Conservation (phyloP, 768 basidiomycete genomes). For the Lepiota venenata region DNA sequence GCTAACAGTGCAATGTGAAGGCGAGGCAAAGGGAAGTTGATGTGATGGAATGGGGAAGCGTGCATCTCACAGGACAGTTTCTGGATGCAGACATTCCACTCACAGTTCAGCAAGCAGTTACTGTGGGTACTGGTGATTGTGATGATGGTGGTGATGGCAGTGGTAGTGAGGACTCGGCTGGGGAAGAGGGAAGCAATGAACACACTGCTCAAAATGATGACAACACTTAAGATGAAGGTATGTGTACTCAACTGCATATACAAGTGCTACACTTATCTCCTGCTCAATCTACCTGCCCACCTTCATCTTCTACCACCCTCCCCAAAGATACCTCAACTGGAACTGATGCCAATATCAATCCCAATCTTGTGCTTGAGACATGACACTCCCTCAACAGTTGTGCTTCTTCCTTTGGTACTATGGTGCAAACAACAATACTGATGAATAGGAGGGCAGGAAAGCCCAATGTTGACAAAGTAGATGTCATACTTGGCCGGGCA, state of each 20-base stretch:
- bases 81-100: constrained; percentile 39
- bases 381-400: constrained; percentile 45
- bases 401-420: constrained; percentile 47
- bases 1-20: constrained; percentile 49
- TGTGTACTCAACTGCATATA: background rate
- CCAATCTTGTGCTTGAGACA: constrained; percentile 41
- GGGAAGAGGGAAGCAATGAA: too few species aligned
- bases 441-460: constrained; percentile 61
- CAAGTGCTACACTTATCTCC: background rate
- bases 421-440: constrained; percentile 29
- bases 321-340: background rate
- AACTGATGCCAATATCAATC: constrained; percentile 14
- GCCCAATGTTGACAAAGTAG: constrained; percentile 50
- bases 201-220: background rate
- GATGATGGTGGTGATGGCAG: constrained; percentile 8
- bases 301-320: constrained; percentile 2
- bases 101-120: constrained; percentile 17
- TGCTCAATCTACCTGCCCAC: background rate
- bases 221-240: background rate
- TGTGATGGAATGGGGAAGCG: constrained; percentile 66
- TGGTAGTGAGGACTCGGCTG: constrained; percentile 15
- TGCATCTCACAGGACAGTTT: constrained; percentile 67
- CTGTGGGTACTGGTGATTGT: background rate
- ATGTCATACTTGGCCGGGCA: constrained; percentile 21
- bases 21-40: constrained; percentile 68